Conservation (phyloP, 2,329 filamentous ascomycete species). For the Aspergillus novofumigatus region DNA sequence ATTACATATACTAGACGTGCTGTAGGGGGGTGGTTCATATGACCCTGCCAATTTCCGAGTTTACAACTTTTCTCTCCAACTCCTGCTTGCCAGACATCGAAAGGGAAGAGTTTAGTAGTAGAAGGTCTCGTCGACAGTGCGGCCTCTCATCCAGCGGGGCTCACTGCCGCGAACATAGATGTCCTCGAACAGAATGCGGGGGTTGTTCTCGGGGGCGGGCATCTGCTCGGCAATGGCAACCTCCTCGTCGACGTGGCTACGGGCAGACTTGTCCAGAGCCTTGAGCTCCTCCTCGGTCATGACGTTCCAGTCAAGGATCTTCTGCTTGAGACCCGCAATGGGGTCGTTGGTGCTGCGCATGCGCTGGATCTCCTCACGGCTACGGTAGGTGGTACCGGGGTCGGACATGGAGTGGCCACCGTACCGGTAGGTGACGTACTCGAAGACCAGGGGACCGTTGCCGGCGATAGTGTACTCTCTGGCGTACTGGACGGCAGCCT, state of each 20-base stretch:
- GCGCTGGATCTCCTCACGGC: conserved; percentile 98
- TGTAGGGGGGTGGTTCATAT: conserved; percentile 18
- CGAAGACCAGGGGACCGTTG: conserved; percentile 91
- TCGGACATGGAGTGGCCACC: conserved; percentile 99
- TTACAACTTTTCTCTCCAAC: background rate
- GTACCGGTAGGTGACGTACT: conserved; percentile 99
- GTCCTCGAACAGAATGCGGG: conserved; percentile 88
- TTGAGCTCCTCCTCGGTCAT: conserved; percentile 93
- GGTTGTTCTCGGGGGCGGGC: conserved; percentile 70
- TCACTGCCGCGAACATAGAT: conserved; percentile 89
- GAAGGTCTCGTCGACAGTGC: conserved; percentile 88
- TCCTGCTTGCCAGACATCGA: conserved; percentile 3
- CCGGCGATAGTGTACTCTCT: conserved; percentile 79
- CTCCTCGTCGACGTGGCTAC: conserved; percentile 79
- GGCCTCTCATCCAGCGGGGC: conserved; percentile 81
- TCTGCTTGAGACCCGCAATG: conserved; percentile 96
- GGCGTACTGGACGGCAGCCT: conserved; percentile 90
- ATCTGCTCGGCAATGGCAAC: conserved; percentile 88
- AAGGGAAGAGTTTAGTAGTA: conserved; percentile 54
- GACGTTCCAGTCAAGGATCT: conserved; percentile 93
- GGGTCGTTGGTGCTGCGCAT: conserved; percentile 99
- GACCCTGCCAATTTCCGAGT: conserved; percentile 14
- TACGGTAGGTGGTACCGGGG: conserved; percentile 97
- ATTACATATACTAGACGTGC: conserved; percentile 34
- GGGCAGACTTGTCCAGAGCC: conserved; percentile 88